Percentiles rank a stretch among this genome's conserved stretches.
phyloP scores from a whole-genome alignment of 352 stramenopile species.

The Hyaloperonospora arabidopsidis region DNA sequence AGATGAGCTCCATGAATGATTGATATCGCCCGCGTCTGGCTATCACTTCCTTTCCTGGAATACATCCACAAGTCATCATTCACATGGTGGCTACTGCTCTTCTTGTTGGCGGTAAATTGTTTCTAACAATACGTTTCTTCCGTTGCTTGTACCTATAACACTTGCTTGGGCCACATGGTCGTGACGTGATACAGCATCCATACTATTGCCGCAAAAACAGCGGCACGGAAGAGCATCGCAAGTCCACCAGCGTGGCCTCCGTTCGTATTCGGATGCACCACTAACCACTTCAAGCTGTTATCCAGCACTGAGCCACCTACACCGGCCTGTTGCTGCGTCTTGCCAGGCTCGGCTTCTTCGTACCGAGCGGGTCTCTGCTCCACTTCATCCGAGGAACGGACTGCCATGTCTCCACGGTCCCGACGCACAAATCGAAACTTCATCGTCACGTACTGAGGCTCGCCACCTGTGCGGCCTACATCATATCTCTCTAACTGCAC shows the following conservation, averaged over 20 bases:
- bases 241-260: constrained; percentile 20
- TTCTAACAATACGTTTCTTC: constrained; percentile 10
- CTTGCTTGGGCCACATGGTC: constrained; percentile 19
- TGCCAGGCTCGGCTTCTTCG: constrained; percentile 10
- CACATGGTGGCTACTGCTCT: constrained; percentile 27
- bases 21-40: no score
- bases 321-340: constrained; percentile 3
- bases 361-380: constrained; percentile 9
- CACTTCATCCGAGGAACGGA: constrained; percentile 20
- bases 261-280: constrained; percentile 26
- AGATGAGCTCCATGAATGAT: no score
- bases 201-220: constrained; percentile 30
- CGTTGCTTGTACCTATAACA: constrained; percentile 17
- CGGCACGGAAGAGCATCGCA: constrained; percentile 35
- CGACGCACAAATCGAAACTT: constrained; percentile 28
- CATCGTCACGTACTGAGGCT: constrained; percentile 34
- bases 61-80: constrained; percentile 18
- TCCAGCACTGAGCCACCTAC: constrained; percentile 5
- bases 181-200: constrained; percentile 30
- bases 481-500: constrained; percentile 49
- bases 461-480: constrained; percentile 13
- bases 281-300: constrained; percentile 25
- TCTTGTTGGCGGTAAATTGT: constrained; percentile 9
- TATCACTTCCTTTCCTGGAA: no score
- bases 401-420: constrained; percentile 13